These are phyloP conservation scores for Erodium moschatum DNA, from an alignment of 441 rosid species.

Conservation along the genomic window DNA sequence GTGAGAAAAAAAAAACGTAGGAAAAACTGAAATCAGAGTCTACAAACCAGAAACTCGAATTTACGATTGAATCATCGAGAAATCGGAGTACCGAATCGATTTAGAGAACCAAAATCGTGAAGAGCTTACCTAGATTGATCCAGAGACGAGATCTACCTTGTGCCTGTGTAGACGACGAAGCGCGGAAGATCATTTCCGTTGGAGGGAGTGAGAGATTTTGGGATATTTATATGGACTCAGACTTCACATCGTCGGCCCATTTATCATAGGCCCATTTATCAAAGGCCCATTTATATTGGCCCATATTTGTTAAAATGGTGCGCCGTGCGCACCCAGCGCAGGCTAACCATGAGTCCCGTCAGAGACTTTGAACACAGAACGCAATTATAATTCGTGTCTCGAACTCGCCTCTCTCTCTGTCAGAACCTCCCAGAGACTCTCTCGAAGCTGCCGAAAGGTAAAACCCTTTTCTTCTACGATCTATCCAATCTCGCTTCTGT, in stretches of 20 bases:
- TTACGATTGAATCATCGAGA: not conserved
- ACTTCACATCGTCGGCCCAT: not conserved
- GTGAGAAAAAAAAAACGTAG: not conserved
- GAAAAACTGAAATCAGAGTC: not conserved
- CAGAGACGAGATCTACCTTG: not conserved
- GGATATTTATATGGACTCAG: too few species aligned
- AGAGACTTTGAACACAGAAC: not conserved
- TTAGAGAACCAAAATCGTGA: not conserved
- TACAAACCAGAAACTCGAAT: not conserved
- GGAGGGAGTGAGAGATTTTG: not conserved
- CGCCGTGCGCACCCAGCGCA: not conserved
- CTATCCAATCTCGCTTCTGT: not conserved
- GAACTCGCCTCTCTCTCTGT: not conserved
- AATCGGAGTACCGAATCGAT: not conserved
- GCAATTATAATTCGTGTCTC: not conserved
- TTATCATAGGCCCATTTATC: not conserved
- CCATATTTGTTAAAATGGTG: not conserved
- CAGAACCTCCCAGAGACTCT: not conserved
- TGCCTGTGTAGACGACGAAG: not conserved
- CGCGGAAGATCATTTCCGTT: not conserved
- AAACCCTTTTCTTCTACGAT: not conserved
- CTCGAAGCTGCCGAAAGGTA: conserved; percentile 1
- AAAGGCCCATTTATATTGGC: not conserved
- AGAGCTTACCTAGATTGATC: conserved; percentile 5
- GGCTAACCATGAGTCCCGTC: not conserved